Evolutionary conservation across 1,284 basidiomycete genomes (phyloP).

Genomic region (Puccinia triticina): DNA sequence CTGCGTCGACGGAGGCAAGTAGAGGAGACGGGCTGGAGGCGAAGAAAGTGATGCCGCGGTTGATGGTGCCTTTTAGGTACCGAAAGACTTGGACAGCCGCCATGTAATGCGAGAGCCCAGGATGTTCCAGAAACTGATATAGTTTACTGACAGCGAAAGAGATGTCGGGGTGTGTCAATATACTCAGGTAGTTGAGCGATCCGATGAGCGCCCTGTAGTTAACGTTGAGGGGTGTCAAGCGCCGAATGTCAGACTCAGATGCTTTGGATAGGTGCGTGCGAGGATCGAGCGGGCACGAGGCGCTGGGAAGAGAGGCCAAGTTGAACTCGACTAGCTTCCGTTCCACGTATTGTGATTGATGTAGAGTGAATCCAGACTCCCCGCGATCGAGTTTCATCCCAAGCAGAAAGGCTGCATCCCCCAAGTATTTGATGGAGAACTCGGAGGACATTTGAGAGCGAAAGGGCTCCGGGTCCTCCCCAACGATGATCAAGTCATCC

Average conservation of each 20-base stretch:
- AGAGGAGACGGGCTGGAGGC: neutral
- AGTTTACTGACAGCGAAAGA: neutral
- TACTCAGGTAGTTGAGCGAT: neutral
- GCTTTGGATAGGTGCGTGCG: conserved; percentile 69
- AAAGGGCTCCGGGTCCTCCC: neutral
- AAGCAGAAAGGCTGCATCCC: neutral
- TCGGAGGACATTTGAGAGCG: neutral
- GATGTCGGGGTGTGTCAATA: no score
- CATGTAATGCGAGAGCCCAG: neutral
- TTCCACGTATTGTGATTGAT: conserved; percentile 2
- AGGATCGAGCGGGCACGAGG: conserved; percentile 51
- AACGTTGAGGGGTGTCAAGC: neutral
- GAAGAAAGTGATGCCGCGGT: neutral
- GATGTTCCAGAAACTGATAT: neutral
- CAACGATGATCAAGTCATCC: neutral
- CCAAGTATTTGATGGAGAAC: conserved; percentile 7
- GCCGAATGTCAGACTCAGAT: neutral
- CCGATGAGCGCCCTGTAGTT: neutral
- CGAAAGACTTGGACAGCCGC: neutral
- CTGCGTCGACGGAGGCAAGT: neutral
- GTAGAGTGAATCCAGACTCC: neutral
- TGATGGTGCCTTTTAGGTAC: neutral
- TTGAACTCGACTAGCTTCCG: neutral
- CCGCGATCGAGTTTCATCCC: neutral
- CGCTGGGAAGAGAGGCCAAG: neutral